Percentiles rank a stretch among this genome's conserved stretches.
phyloP scores from a whole-genome alignment of 1,284 basidiomycete species.

The Marasmius fiardii region DNA sequence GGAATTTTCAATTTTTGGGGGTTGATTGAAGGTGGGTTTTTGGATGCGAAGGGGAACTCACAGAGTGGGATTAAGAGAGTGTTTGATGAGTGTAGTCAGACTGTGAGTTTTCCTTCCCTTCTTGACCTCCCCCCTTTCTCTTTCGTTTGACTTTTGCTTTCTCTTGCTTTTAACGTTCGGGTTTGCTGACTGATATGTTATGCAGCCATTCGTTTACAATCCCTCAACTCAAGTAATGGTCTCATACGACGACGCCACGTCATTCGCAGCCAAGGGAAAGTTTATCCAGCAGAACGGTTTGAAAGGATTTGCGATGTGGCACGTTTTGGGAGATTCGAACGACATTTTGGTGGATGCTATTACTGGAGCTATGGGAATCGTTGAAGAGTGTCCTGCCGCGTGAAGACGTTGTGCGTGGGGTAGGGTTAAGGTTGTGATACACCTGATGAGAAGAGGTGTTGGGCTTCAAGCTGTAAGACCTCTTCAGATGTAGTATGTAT shows the following conservation, averaged over 20 bases:
- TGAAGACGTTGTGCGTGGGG: background rate
- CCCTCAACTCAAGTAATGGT: constrained; percentile 48
- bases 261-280: constrained; percentile 58
- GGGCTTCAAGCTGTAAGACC: no score
- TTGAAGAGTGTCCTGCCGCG: background rate
- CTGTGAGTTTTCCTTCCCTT: constrained; percentile 39
- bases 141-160: no score
- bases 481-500: no score
- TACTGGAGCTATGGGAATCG: background rate
- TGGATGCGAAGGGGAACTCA: constrained; percentile 48
- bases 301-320: constrained; percentile 63
- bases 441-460: no score
- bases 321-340: constrained; percentile 57
- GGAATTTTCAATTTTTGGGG: constrained; percentile 58
- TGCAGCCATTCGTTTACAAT: constrained; percentile 65
- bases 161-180: no score
- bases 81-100: constrained; percentile 66
- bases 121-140: no score
- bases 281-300: constrained; percentile 51
- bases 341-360: constrained; percentile 58
- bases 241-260: constrained; percentile 57
- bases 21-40: constrained; percentile 50
- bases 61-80: constrained; percentile 40
- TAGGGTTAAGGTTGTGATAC: background rate
- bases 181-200: background rate